Conservation (phyloP, 2,329 filamentous ascomycete genomes). For the Polytolypa hystricis region DNA sequence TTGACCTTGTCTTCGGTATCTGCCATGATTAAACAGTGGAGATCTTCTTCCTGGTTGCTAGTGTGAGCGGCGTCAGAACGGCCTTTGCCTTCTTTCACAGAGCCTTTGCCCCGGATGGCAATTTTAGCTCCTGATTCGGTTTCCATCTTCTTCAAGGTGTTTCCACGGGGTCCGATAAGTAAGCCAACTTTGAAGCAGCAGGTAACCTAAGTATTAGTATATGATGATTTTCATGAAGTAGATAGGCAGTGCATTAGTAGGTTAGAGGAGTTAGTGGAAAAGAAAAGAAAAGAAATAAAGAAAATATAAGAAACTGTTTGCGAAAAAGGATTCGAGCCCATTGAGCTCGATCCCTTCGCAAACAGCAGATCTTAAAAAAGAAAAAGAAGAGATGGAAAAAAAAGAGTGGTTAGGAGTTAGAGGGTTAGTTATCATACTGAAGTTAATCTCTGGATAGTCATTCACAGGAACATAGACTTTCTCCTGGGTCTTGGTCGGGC, state of each 20-base stretch:
- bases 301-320: conserved; percentile 27
- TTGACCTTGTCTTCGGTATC: conserved; percentile 99
- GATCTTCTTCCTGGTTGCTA: conserved; percentile 98
- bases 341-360: conserved; percentile 21
- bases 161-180: conserved; percentile 99
- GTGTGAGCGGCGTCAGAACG: conserved; percentile 97
- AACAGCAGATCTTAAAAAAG: conserved; percentile 23
- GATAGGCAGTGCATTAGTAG: conserved; percentile 9
- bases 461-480: conserved; percentile 99
- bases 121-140: conserved; percentile 95
- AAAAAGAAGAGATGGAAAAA: conserved; percentile 33
- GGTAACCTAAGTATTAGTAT: conserved; percentile 86
- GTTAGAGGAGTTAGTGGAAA: conserved; percentile 11
- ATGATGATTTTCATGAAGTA: conserved; percentile 26
- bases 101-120: conserved; percentile 98
- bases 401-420: conserved; percentile 60
- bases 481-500: conserved; percentile 98
- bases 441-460: conserved; percentile 99
- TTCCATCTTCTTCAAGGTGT: conserved; percentile 99
- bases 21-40: conserved; percentile 99
- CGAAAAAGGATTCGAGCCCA: conserved; percentile 24
- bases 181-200: conserved; percentile 87
- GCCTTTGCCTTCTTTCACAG: conserved; percentile 98
- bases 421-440: conserved; percentile 99
- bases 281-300: conserved; percentile 15